These are phyloP conservation scores for Ophiostoma australiae DNA, from an alignment of 2,329 filamentous ascomycete species.

Conservation along the genomic window DNA sequence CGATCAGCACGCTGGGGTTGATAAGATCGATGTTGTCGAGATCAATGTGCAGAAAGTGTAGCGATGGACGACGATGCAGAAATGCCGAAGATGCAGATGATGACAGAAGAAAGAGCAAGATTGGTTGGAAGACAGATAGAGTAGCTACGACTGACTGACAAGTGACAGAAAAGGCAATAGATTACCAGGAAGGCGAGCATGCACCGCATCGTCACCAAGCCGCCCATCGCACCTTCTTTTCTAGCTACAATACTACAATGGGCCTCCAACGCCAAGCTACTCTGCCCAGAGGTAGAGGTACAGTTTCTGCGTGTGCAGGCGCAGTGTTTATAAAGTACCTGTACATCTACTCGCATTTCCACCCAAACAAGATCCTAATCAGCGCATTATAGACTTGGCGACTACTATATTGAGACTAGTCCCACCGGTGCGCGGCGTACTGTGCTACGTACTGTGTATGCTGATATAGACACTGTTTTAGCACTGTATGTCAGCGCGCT, in stretches of 20 bases:
- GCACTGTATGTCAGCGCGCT: background rate
- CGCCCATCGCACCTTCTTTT: conserved; percentile 16
- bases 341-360: background rate
- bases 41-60: background rate
- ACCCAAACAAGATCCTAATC: background rate
- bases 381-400: conserved; percentile 1
- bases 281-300: background rate
- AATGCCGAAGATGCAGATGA: background rate
- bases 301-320: background rate
- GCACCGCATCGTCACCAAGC: conserved; percentile 9
- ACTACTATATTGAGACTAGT: background rate
- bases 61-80: background rate
- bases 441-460: background rate
- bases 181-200: background rate
- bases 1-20: background rate
- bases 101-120: background rate
- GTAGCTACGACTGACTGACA: background rate
- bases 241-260: conserved; percentile 6
- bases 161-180: background rate
- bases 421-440: background rate
- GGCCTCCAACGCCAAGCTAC: conserved; percentile 12
- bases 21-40: background rate
- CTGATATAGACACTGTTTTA: background rate
- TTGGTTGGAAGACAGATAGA: background rate
- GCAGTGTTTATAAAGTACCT: background rate